Percentiles rank a stretch among this genome's conserved stretches.
Evolutionary conservation across 257 asterid species (phyloP).

Genomic region (Solanum ahanhuiri): DNA sequence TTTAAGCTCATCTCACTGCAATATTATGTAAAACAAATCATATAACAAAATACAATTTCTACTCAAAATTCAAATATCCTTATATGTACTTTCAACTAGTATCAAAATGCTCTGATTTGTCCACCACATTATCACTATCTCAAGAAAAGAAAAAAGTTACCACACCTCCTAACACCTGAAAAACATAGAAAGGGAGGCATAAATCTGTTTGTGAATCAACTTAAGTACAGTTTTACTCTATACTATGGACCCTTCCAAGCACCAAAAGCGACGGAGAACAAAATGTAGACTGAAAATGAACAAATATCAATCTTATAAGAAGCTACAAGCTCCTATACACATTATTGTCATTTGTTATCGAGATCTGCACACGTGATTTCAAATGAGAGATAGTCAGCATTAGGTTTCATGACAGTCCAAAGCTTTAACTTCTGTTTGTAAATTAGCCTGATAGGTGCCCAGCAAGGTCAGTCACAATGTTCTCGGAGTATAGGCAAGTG

Average conservation of each 20-base stretch:
- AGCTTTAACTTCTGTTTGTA: constrained; percentile 3
- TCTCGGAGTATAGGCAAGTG: not conserved
- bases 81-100: not conserved
- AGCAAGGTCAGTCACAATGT: constrained; percentile 1
- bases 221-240: not conserved
- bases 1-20: not conserved
- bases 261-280: not conserved
- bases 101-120: not conserved
- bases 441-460: constrained; percentile 32
- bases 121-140: not conserved
- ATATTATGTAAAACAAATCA: not conserved
- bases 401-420: constrained; percentile 11
- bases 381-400: not conserved
- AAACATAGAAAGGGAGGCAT: not conserved
- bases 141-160: too few species aligned
- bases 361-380: not conserved
- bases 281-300: not conserved
- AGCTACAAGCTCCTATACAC: constrained; percentile 15
- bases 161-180: not conserved
- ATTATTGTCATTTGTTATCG: constrained; percentile 11
- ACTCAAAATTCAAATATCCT: not conserved
- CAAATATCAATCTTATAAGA: not conserved
- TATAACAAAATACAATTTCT: not conserved
- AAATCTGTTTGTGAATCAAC: not conserved
- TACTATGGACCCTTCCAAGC: not conserved